Conservation (phyloP, 176 grass and related monocot genomes). For the Rhipidocladum racemiflorum region DNA sequence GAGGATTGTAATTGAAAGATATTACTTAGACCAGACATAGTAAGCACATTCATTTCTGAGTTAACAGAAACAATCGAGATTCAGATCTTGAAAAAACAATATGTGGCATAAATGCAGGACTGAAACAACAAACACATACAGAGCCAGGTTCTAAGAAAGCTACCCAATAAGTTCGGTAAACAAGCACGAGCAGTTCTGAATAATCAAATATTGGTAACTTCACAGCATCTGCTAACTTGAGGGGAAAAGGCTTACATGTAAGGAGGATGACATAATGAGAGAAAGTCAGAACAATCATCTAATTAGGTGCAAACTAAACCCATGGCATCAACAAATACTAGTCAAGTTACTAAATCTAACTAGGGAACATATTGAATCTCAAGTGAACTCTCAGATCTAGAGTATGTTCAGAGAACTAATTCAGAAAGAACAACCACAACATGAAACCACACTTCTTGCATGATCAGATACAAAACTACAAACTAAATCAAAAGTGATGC, state of each 20-base stretch:
- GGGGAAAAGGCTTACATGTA: neutral
- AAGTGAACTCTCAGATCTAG: conserved; percentile 34
- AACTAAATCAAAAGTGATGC: neutral
- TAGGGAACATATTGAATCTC: neutral
- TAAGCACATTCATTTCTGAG: neutral
- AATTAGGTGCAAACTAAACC: conserved; percentile 1
- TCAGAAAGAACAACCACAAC: neutral
- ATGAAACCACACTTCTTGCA: neutral
- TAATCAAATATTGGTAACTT: neutral
- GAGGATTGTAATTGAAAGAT: neutral
- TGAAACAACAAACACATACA: neutral
- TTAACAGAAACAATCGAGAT: neutral
- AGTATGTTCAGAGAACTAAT: conserved; percentile 1
- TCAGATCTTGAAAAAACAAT: conserved; percentile 22
- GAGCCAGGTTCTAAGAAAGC: neutral
- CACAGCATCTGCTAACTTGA: neutral
- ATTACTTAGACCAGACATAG: neutral
- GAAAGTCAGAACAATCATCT: neutral
- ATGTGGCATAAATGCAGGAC: neutral
- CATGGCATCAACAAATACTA: neutral
- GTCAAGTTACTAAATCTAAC: neutral
- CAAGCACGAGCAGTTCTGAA: neutral
- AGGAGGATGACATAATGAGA: neutral
- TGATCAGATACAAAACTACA: neutral
- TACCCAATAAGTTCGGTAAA: neutral